These are phyloP conservation scores for Bipolaris gigantea DNA, from an alignment of 2,329 filamentous ascomycete species.

Conservation along the genomic window DNA sequence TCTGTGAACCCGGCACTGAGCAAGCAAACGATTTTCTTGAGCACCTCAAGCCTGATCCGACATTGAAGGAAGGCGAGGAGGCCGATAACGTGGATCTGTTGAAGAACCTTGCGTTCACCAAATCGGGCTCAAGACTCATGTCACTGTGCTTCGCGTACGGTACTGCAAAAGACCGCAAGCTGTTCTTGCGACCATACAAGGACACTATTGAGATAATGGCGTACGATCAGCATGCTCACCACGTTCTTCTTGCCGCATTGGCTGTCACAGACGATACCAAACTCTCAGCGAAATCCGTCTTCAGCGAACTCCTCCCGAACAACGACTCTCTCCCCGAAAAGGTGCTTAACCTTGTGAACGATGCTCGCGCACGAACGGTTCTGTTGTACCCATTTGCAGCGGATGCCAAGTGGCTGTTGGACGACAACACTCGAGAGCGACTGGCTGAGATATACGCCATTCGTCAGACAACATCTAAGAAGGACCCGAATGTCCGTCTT, in stretches of 20 bases:
- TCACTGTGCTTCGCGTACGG: constrained; percentile 82
- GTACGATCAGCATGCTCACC: constrained; percentile 74
- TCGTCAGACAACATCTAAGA: constrained; percentile 85
- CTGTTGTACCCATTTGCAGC: constrained; percentile 80
- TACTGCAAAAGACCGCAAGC: constrained; percentile 88
- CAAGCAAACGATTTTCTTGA: constrained; percentile 89
- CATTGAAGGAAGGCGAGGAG: constrained; percentile 59
- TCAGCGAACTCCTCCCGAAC: constrained; percentile 74
- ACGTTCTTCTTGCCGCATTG: constrained; percentile 80
- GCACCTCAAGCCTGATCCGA: constrained; percentile 86
- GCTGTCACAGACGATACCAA: constrained; percentile 96
- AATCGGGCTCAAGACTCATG: constrained; percentile 79
- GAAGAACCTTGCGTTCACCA: constrained; percentile 96
- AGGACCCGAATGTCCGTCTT: constrained; percentile 75
- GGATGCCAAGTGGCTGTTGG: constrained; percentile 63
- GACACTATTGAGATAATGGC: constrained; percentile 86
- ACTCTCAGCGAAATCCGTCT: constrained; percentile 79
- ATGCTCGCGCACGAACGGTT: constrained; percentile 65
- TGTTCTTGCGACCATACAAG: constrained; percentile 85
- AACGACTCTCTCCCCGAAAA: constrained; percentile 61
- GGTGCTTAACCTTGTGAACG: constrained; percentile 65
- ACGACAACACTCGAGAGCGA: constrained; percentile 65
- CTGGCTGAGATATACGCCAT: constrained; percentile 78
- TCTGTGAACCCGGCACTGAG: constrained; percentile 72
- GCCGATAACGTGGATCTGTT: constrained; percentile 64